A percentile compares a stretch with the other conserved stretches of the same genome.
phyloP scores from a whole-genome alignment of 108 stramenopile species.

The Skeletonema marinoi region DNA sequence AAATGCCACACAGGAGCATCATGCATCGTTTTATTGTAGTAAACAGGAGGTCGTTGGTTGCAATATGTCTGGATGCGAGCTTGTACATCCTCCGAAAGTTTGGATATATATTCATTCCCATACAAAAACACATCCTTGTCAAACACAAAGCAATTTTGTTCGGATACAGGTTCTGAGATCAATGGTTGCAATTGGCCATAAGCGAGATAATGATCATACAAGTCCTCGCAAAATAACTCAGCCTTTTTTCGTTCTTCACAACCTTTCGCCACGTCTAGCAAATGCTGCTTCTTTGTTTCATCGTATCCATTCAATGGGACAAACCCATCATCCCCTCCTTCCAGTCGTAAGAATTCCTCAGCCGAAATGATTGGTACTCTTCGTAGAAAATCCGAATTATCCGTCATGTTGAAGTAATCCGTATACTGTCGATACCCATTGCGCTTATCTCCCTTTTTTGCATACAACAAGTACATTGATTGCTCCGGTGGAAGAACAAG shows the following conservation, averaged over 20 bases:
- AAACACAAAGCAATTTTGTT: conserved; percentile 64
- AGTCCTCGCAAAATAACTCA: conserved; percentile 34
- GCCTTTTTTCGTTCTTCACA: conserved; percentile 35
- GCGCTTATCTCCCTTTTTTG: conserved; percentile 39
- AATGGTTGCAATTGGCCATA: conserved; percentile 13
- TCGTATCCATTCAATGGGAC: conserved; percentile 35
- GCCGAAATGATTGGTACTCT: conserved; percentile 62
- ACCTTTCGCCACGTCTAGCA: conserved; percentile 11
- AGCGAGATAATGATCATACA: conserved; percentile 50
- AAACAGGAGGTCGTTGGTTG: conserved; percentile 44
- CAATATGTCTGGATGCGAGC: conserved; percentile 59
- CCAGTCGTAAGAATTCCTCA: conserved; percentile 57
- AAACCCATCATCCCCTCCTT: conserved; percentile 43
- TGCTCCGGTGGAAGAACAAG: conserved; percentile 86
- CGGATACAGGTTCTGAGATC: conserved; percentile 9
- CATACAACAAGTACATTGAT: conserved; percentile 69
- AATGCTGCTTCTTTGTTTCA: conserved; percentile 9
- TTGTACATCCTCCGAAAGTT: conserved; percentile 39
- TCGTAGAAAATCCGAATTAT: conserved; percentile 48
- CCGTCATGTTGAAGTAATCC: conserved; percentile 37
- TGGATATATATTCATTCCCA: conserved; percentile 19
- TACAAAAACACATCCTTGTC: conserved; percentile 51
- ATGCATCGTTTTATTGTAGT: conserved; percentile 50
- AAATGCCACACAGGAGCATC: conserved; percentile 59
- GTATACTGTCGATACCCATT: conserved; percentile 44